These are phyloP conservation scores for Colletotrichum sp. DNA, from an alignment of 2,329 filamentous ascomycete species.

Conservation along the genomic window DNA sequence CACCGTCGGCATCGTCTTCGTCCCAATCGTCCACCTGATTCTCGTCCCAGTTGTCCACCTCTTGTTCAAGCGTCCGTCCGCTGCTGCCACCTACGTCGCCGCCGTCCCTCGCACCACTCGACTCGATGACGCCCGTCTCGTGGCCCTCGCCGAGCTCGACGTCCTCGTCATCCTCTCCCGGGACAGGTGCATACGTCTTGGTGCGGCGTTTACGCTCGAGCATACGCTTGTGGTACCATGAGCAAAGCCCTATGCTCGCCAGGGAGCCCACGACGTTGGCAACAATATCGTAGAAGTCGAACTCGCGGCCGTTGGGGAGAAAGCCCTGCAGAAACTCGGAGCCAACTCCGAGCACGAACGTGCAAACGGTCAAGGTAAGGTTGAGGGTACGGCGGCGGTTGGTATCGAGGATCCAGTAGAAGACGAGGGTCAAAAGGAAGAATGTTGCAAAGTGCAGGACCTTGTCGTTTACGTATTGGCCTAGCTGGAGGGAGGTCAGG, in stretches of 20 bases:
- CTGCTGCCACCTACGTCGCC: constrained; percentile 16
- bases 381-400: constrained; percentile 84
- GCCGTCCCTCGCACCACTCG: constrained; percentile 28
- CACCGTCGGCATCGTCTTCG: constrained; percentile 48
- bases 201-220: constrained; percentile 81
- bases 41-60: constrained; percentile 94
- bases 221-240: constrained; percentile 96
- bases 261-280: constrained; percentile 86
- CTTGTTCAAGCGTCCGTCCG: constrained; percentile 67
- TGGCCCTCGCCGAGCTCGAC: constrained; percentile 79
- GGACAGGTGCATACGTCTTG: constrained; percentile 74
- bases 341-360: constrained; percentile 71
- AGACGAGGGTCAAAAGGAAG: constrained; percentile 83
- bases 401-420: constrained; percentile 98
- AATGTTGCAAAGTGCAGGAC: constrained; percentile 86
- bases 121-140: constrained; percentile 65
- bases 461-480: constrained; percentile 80
- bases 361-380: constrained; percentile 82
- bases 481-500: constrained; percentile 68
- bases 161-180: constrained; percentile 69
- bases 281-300: constrained; percentile 84
- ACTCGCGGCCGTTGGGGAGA: constrained; percentile 73
- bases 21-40: constrained; percentile 69
- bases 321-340: constrained; percentile 79
- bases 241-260: constrained; percentile 74